Percentiles rank a stretch among this genome's conserved stretches.
Evolutionary conservation across 108 stramenopile species (phyloP).

Genomic region (Fistulifera solaris): DNA sequence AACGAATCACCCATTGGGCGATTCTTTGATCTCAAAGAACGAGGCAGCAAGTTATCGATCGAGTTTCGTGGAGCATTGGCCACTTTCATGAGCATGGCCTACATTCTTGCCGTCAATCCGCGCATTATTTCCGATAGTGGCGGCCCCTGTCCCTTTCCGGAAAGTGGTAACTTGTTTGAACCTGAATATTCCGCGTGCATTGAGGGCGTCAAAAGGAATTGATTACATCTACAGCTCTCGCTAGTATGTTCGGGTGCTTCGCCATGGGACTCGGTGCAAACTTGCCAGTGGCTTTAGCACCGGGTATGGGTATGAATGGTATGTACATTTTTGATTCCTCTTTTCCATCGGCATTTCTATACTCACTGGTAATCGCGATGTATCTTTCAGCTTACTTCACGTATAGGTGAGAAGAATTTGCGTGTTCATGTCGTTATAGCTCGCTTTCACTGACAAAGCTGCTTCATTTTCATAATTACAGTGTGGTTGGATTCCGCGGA

Average conservation of each 20-base stretch:
- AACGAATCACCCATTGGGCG: no score
- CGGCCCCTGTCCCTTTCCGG: constrained; percentile 34
- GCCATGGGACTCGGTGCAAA: constrained; percentile 51
- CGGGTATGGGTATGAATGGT: constrained; percentile 67
- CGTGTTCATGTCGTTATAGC: no score
- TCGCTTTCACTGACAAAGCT: no score
- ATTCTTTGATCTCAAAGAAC: constrained; percentile 29
- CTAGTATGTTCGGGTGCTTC: constrained; percentile 43
- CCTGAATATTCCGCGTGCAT: constrained; percentile 30
- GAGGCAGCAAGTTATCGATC: constrained; percentile 25
- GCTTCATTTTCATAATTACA: not conserved
- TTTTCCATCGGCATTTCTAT: no score
- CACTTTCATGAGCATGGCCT: constrained; percentile 62
- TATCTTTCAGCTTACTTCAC: constrained; percentile 53
- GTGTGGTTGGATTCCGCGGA: constrained; percentile 50
- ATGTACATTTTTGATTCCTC: no score
- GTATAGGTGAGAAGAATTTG: constrained; percentile 12
- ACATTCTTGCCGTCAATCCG: constrained; percentile 54
- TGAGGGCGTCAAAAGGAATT: constrained; percentile 34
- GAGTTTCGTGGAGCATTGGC: constrained; percentile 40
- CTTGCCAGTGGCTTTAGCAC: constrained; percentile 56
- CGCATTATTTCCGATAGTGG: constrained; percentile 47
- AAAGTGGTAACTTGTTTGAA: constrained; percentile 35
- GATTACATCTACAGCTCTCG: constrained; percentile 52
- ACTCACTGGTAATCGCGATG: no score